Evolutionary conservation across 148 eudicot species (phyloP).

Genomic region (Camellia sinensis): DNA sequence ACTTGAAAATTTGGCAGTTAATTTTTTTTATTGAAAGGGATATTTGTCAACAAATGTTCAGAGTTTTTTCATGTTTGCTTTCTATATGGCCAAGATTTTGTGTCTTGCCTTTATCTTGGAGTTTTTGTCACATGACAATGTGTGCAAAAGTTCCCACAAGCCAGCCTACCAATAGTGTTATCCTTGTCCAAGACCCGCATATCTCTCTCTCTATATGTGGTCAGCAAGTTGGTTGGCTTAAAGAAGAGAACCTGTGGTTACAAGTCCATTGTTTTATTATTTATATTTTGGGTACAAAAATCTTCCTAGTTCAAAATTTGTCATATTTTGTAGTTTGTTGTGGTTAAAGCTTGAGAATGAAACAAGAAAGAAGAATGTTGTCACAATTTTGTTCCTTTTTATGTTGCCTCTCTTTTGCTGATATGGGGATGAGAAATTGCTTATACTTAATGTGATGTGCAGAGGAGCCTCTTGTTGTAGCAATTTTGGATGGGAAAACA

Average conservation of each 20-base stretch:
- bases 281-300: background rate
- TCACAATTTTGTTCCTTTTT: background rate
- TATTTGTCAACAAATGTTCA: too few species aligned
- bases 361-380: background rate
- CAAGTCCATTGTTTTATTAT: background rate
- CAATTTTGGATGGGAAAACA: conserved; percentile 58
- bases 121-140: background rate
- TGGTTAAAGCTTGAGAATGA: background rate
- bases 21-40: background rate
- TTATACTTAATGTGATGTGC: conserved; percentile 13
- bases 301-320: background rate
- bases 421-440: background rate
- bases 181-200: background rate
- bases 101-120: background rate
- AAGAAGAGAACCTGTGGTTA: background rate
- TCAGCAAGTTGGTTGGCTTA: background rate
- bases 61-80: too few species aligned
- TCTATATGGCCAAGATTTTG: background rate
- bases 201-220: background rate
- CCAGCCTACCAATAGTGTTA: background rate
- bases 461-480: conserved; percentile 65
- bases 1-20: background rate
- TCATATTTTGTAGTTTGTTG: background rate
- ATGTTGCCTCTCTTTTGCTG: background rate
- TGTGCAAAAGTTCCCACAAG: background rate